phyloP scores from a whole-genome alignment of 2,329 filamentous ascomycete genomes.

The Aspergillus nomiae region DNA sequence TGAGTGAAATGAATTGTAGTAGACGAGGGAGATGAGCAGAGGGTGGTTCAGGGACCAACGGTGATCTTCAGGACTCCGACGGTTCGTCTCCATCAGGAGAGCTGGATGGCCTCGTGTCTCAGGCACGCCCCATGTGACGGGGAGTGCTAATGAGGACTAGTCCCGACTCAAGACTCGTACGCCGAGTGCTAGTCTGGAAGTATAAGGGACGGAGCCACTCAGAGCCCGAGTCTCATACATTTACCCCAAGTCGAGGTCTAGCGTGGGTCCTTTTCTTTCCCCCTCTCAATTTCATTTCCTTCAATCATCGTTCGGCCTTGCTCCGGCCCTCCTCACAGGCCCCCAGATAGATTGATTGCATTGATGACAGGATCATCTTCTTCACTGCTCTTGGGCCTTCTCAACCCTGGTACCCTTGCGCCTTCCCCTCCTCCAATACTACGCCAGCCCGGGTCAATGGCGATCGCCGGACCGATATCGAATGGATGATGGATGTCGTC shows the following conservation, averaged over 20 bases:
- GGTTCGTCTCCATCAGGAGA: not conserved
- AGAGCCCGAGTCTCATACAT: not conserved
- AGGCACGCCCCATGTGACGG: not conserved
- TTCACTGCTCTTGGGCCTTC: not conserved
- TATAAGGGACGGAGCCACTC: not conserved
- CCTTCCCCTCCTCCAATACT: not conserved
- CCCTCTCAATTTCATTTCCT: not conserved
- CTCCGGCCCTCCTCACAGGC: not conserved
- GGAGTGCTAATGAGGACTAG: too few relatives aligned
- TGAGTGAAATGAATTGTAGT: too few relatives aligned
- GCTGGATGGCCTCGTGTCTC: not conserved
- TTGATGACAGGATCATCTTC: too few relatives aligned
- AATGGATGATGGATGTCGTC: not conserved
- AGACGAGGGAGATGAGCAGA: not conserved
- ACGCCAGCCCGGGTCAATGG: not conserved
- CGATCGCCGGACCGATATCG: not conserved
- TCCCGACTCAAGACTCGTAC: not conserved
- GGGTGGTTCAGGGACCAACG: not conserved
- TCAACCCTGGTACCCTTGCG: not conserved
- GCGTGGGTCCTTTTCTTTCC: not conserved
- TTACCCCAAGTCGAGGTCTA: not conserved
- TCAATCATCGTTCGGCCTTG: not conserved
- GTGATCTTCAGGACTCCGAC: slow-evolving; percentile 5
- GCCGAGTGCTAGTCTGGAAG: too few relatives aligned
- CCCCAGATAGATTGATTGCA: not conserved